Base-by-base conservation (phyloP, 164 flowering plant species). In the Houttuynia cordata region DNA sequence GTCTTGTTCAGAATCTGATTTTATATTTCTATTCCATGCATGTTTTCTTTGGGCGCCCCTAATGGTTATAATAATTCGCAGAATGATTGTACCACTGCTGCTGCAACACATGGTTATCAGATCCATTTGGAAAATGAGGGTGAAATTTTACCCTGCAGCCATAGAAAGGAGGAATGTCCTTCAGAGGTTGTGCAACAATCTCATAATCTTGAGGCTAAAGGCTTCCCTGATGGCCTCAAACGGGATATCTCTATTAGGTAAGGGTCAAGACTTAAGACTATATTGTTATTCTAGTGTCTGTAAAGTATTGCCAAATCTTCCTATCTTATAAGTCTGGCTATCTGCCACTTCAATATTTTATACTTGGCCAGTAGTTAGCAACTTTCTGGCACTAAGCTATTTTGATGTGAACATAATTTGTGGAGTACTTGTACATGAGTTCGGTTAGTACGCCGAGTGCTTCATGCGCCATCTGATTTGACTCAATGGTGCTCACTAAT, bases 171-270 rank as follows among this genome's bases (percentile, higher is more conserved):
- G n/a, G 61, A 51, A 61, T 54, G n/a, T 51, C 47, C 24, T n/a
- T 49, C 51, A 47, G 62, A 63, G 47, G 59, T 56, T 30, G 47
- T 37, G 51, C 50, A 25, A 24, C 60, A 60, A 45, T 56, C 20
- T 24, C 65, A 41, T 50, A 51, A 50, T 51, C 17, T 47, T 34
- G 15, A 57, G 58, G 64, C 41, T 8, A 39, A 57, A 52, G 18
- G 6, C 53, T 56, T n/a, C 42, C 37, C 61, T 53, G 67, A 56
- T 60, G 52, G 22, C 30, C 37, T 22, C 53, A 54, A 62, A 39
- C 25, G 61, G 50, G 61, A 68, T 53, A 49, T 53, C 1, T 59
- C 37, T 62, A 21, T 24, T n/a, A 62, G 69, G 75, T 72, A 47
- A 53, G 23, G 30, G 10, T 49, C 10, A 63, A 21, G 0, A 4